Base-by-base conservation (phyloP, 2,329 filamentous ascomycete genomes). In the Xylaria sp. region DNA sequence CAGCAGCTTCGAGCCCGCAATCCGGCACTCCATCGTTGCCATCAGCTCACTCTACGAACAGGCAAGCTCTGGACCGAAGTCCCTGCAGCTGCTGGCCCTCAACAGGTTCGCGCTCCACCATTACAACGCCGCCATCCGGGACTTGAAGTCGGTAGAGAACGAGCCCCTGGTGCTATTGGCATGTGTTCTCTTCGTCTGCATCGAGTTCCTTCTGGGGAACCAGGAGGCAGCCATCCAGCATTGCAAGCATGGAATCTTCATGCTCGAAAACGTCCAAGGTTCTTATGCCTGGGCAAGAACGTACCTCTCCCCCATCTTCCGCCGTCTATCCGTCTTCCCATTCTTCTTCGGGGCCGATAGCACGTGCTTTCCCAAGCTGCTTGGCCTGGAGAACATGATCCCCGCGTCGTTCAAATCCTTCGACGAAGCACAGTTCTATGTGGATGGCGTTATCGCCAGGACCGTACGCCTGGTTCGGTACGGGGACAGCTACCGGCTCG, bases 151-250 rank as follows among this genome's bases (percentile, higher is more conserved):
- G 1, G 63, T 66, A 2, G 49, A 61, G 40, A 67, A 70, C 20
- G 63, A 72, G 16, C 70, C 74, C 26, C 61, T 70, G 0, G 70
- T 77, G 2, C 59, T 78, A 2, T 52, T 76, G 0, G 69, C 74
- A 0, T 78, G 75, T 51, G 54, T 76, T 2, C 61, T 78, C 16
- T 78, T 78, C 52, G 67, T 74, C 34, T 78, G 74, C 55, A 72
- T 78, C 48, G 76, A 78, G 56, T 71, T 75, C 50, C 62, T 78
- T 1, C 69, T 71, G 1, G 73, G 69, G 7, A 68, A 77, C 59
- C 62, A 61, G 17, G 58, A 66, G 5, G 64, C 67, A 2, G 75
- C 74, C 1, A 65, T 71, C 4, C 63, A 64, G 7, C 76, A 78
- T 50, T 70, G 68, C 4, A 66, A 65, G 0, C 74, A 77, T 49